Evolutionary conservation across 2,329 filamentous ascomycete genomes (phyloP), one percentile per base, ranked within the genome.

Genomic region (Pseudonectria buxi): DNA sequence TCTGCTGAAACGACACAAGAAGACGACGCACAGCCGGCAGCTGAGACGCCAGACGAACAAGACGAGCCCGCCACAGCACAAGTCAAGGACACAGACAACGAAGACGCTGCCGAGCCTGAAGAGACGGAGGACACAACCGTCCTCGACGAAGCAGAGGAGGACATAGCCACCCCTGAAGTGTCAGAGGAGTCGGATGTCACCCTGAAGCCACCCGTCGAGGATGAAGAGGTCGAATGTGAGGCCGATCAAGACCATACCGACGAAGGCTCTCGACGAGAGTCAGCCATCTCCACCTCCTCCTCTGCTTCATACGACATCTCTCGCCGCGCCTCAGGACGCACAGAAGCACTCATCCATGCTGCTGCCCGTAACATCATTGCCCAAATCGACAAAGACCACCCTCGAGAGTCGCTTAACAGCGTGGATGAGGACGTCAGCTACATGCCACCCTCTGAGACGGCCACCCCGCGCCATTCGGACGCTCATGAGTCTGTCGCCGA

Each of bases 301-400:
- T 56, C 53, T 10, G 43, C 41, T 10, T 44, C 35, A n/a, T 53
- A 45, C 2, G 39, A 41, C 24, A 32, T 28, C 29, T 50, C 49
- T 13, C 54, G 65, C 16, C 62, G 63, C n/a, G 54, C 59, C 2
- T 71, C 67, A 1, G 49, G 57, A 9, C 58, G 64, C 5, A 71
- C 72, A 3, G 69, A 76, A 45, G 71, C 68, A 6, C 57, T 73
- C 25, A 75, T 76, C 40, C 69, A 74, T 24, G 67, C 65, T 15
- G 72, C 71, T 1, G 72, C 72, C 1, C 60, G 65, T 33, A 68
- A 68, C 14, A 70, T 75, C 11, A 62, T 74, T 9, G 66, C 63
- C 3, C 66, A 64, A 27, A 64, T 72, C 12, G 66, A 69, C 36
- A 49, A 60, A 25, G 57, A 64, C 26, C 39, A 40, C 14, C 38